Evolutionary conservation across 805 yeast species (phyloP).

Genomic region (Pachysolen tannophilus): DNA sequence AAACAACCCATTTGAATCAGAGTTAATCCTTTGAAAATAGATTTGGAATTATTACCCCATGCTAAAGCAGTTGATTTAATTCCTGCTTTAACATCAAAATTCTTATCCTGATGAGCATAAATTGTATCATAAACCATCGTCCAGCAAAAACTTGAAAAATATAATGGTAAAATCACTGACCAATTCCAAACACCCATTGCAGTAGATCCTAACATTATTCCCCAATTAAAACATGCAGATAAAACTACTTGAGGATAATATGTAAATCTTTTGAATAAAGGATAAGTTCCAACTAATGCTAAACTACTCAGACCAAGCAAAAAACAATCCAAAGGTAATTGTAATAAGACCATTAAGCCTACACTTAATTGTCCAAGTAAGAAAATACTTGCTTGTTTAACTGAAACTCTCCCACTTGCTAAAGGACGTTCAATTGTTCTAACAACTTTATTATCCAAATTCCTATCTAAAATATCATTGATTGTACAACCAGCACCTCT

Average conservation of each 20-base stretch:
- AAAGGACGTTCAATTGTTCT: conserved; percentile 91
- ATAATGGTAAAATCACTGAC: conserved; percentile 71
- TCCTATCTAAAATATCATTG: conserved; percentile 80
- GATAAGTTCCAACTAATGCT: conserved; percentile 77
- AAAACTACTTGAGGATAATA: conserved; percentile 88
- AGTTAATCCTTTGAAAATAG: conserved; percentile 56
- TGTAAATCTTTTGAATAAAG: conserved; percentile 89
- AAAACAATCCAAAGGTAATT: conserved; percentile 78
- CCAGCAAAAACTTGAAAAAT: conserved; percentile 77
- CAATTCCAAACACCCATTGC: conserved; percentile 85
- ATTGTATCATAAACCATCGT: conserved; percentile 93
- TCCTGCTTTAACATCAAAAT: conserved; percentile 82
- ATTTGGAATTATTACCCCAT: conserved; percentile 80
- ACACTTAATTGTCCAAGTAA: conserved; percentile 65
- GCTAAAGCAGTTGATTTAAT: conserved; percentile 92
- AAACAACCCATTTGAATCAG: conserved; percentile 59
- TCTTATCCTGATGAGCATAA: conserved; percentile 96
- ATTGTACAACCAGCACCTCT: conserved; percentile 98
- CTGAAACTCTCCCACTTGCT: conserved; percentile 75
- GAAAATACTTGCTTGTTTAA: conserved; percentile 61
- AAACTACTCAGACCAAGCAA: conserved; percentile 74
- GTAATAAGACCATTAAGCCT: conserved; percentile 64
- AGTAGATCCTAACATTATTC: conserved; percentile 87
- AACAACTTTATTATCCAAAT: conserved; percentile 77
- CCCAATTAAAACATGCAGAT: conserved; percentile 88